These are phyloP conservation scores for Penicillium concentricum DNA, from an alignment of 2,329 filamentous ascomycete species.

Conservation along the genomic window DNA sequence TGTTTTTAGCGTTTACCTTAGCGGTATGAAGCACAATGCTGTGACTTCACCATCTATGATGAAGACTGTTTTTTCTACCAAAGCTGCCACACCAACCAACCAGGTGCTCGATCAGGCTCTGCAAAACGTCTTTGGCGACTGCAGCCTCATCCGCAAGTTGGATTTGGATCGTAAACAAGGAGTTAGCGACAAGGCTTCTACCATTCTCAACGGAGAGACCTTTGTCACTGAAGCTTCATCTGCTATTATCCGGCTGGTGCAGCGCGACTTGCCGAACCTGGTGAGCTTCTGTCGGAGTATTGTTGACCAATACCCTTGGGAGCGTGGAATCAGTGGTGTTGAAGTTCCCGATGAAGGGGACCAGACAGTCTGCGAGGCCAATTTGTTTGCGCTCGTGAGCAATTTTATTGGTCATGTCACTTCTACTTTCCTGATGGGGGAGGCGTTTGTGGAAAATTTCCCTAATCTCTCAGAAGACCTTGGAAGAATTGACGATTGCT, in stretches of 20 bases:
- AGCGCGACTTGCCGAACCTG: slow-evolving; percentile 53
- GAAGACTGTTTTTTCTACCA: slow-evolving; percentile 39
- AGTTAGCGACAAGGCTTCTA: slow-evolving; percentile 38
- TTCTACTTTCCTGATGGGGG: slow-evolving; percentile 53
- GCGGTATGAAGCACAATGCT: slow-evolving; percentile 51
- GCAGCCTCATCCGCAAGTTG: slow-evolving; percentile 37
- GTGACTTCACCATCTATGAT: slow-evolving; percentile 51
- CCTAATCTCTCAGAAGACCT: slow-evolving; percentile 56
- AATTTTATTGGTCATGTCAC: slow-evolving; percentile 56
- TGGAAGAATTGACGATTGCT: slow-evolving; percentile 55
- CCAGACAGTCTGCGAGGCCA: slow-evolving; percentile 51
- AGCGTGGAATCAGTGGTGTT: slow-evolving; percentile 50
- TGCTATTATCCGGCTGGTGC: slow-evolving; percentile 39
- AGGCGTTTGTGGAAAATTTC: slow-evolving; percentile 52
- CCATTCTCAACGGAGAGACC: slow-evolving; percentile 48
- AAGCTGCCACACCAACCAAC: slow-evolving; percentile 28
- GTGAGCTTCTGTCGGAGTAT: slow-evolving; percentile 59
- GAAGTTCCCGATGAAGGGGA: slow-evolving; percentile 41
- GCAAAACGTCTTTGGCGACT: slow-evolving; percentile 46
- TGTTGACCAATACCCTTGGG: slow-evolving; percentile 64
- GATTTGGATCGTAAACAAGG: slow-evolving; percentile 35
- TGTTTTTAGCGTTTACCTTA: slow-evolving; percentile 52
- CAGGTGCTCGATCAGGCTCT: slow-evolving; percentile 36
- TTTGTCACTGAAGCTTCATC: slow-evolving; percentile 45
- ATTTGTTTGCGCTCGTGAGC: slow-evolving; percentile 53